These are phyloP conservation scores for Candida patagonica DNA, from an alignment of 805 yeast genomes.

Conservation along the genomic window DNA sequence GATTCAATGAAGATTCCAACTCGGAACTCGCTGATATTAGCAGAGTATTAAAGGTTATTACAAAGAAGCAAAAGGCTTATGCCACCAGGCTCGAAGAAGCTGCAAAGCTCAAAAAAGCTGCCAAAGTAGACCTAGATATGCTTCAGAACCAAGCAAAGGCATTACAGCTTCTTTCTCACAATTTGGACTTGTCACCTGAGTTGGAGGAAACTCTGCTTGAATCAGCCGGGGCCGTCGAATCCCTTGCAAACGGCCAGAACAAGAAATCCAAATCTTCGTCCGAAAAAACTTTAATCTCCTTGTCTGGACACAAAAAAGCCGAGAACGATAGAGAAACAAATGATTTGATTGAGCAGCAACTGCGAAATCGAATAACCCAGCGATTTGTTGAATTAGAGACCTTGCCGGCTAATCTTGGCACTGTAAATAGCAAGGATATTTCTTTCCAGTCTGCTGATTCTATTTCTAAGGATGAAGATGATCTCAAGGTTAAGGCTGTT, in stretches of 20 bases:
- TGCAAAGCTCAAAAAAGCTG: conserved; percentile 9
- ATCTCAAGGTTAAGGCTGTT: conserved; percentile 28
- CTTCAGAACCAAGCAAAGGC: conserved; percentile 66
- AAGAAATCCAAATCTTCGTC: not conserved
- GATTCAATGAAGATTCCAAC: conserved; percentile 20
- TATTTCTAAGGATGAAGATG: conserved; percentile 28
- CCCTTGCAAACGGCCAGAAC: conserved; percentile 8
- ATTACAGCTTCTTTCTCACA: conserved; percentile 50
- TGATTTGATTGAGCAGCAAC: conserved; percentile 15
- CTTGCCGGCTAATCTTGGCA: conserved; percentile 28
- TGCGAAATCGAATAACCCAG: conserved; percentile 32
- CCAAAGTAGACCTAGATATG: conserved; percentile 33
- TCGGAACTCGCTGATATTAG: conserved; percentile 26
- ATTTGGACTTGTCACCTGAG: conserved; percentile 44
- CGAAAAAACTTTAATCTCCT: not conserved
- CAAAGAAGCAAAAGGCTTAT: conserved; percentile 23
- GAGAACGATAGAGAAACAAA: conserved; percentile 33
- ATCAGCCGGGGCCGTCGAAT: conserved; percentile 9
- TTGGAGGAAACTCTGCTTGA: conserved; percentile 35
- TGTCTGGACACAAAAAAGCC: too few species aligned
- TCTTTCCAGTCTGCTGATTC: conserved; percentile 23
- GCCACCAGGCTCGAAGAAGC: conserved; percentile 17
- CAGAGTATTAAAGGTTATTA: conserved; percentile 19
- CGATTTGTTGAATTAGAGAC: conserved; percentile 38
- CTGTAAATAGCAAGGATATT: conserved; percentile 19